Conservation (phyloP, 768 basidiomycete species). For the Termitomyces sp. region DNA sequence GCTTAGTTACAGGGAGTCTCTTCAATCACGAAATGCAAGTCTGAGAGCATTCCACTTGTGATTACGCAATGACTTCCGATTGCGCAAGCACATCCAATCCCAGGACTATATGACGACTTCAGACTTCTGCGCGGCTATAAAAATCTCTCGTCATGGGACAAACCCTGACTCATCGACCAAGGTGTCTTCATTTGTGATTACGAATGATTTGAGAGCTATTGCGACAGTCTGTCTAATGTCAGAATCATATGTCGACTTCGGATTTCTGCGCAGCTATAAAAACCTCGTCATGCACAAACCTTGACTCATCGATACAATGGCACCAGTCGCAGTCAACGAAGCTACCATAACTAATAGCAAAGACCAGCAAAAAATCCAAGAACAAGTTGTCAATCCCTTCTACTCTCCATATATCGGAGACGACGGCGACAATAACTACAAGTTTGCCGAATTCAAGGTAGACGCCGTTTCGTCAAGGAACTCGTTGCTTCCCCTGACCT, state of each 20-base stretch:
- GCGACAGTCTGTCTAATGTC: slow-evolving; percentile 1
- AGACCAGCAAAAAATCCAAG: slow-evolving; percentile 3
- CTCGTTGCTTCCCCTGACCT: not conserved
- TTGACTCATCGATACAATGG: slow-evolving; percentile 11
- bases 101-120: not conserved
- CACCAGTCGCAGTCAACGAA: slow-evolving; percentile 16
- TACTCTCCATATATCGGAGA: slow-evolving; percentile 57
- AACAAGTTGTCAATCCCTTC: slow-evolving; percentile 51
- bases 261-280: not conserved
- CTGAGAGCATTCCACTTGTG: not conserved
- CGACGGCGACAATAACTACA: slow-evolving; percentile 45
- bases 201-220: not conserved
- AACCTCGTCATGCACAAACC: not conserved
- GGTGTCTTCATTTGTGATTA: not conserved
- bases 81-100: slow-evolving; percentile 1
- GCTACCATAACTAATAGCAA: not conserved
- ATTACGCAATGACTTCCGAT: not conserved
- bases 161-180: not conserved
- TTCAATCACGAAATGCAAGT: not conserved
- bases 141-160: not conserved
- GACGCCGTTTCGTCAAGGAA: not conserved
- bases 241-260: not conserved
- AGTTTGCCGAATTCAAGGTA: slow-evolving; percentile 41
- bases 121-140: not conserved
- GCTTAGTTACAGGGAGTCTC: not conserved